Base-by-base conservation (phyloP, 2,329 filamentous ascomycete genomes). In the Calonectria ilicicola region DNA sequence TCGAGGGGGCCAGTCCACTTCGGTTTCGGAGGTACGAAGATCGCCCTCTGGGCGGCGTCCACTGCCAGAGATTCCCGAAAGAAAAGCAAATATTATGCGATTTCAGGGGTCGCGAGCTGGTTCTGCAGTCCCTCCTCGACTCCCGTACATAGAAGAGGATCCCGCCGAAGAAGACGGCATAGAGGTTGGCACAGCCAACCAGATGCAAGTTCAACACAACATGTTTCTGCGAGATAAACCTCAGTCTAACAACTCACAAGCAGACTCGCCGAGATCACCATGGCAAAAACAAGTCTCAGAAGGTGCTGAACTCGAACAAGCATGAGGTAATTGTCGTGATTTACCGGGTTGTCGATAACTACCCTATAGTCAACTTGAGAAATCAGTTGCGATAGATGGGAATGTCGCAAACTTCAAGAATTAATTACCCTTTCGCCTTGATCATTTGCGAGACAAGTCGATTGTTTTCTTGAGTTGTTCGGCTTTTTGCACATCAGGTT, bases 81-180 rank as follows among this genome's bases (percentile, higher is more conserved):
- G 49, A 23, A 65, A 26, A 38, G 17, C 32, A 26, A n/a, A 40
- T 19, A n/a, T n/a, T 12, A 21, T 53, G 8, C 65, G 68, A 10
- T 67, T 70, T 2, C 66, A 60, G 29, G 67, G 73, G 23, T 67
- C 69, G 15, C 63, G 29, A 27, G 38, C 71, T 23, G 66, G 67
- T 27, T 69, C 72, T 14, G 67, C 71, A 27, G 56, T 65, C 14
- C 69, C 69, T 1, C 77, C 76, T 38, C 60, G 73, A 9, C 73
- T 79, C 5, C 75, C 78, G 35, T 74, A 70, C 23, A 80, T 80
- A 19, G 74, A 76, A 26, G 78, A 80, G 63, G 75, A 77, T 35
- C 51, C 66, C 21, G 46, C 26, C 12, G 74, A 75, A 29, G 42
- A 23, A 0, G 75, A 76, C n/a, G 62, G 73, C 10, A 49, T 66